Percentiles rank a stretch among this genome's conserved stretches.
These are phyloP conservation scores for Kazachstania bromeliacearum DNA, from an alignment of 805 yeast species.

Conservation along the genomic window DNA sequence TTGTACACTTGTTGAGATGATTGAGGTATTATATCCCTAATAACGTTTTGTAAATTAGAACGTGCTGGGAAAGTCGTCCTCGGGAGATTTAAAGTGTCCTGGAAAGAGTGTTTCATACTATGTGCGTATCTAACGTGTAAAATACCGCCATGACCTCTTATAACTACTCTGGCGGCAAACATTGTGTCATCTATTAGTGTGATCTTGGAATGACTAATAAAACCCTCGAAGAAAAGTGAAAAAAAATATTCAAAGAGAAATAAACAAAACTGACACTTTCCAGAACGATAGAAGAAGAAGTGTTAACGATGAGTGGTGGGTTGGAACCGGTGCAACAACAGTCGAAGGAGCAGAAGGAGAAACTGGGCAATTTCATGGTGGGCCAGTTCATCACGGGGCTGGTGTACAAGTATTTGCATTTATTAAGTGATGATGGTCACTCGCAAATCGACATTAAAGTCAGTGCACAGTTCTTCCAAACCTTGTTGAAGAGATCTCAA, in stretches of 20 bases:
- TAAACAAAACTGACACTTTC: no score
- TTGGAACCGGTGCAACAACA: no score
- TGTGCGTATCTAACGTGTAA: no score
- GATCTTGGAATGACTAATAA: no score
- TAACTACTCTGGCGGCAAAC: no score
- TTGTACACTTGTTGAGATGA: constrained; percentile 53
- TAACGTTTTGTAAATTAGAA: constrained; percentile 39
- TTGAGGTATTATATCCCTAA: constrained; percentile 38
- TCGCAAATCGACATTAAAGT: not conserved
- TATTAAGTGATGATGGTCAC: constrained; percentile 5
- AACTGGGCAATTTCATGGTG: constrained; percentile 14
- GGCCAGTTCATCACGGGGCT: constrained; percentile 11
- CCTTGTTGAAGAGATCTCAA: constrained; percentile 12
- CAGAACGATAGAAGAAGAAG: no score
- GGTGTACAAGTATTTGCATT: constrained; percentile 7
- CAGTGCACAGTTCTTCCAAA: constrained; percentile 9
- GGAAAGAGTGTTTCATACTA: constrained; percentile 34
- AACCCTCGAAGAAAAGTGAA: no score
- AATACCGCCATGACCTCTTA: no score
- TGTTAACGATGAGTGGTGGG: no score
- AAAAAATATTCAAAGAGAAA: no score
- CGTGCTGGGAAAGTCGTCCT: constrained; percentile 57
- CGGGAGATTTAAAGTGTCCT: constrained; percentile 55
- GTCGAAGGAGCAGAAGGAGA: not conserved
- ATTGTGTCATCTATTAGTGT: no score